Base-by-base conservation (phyloP, 768 basidiomycete genomes). In the Rhizopogon sp. region DNA sequence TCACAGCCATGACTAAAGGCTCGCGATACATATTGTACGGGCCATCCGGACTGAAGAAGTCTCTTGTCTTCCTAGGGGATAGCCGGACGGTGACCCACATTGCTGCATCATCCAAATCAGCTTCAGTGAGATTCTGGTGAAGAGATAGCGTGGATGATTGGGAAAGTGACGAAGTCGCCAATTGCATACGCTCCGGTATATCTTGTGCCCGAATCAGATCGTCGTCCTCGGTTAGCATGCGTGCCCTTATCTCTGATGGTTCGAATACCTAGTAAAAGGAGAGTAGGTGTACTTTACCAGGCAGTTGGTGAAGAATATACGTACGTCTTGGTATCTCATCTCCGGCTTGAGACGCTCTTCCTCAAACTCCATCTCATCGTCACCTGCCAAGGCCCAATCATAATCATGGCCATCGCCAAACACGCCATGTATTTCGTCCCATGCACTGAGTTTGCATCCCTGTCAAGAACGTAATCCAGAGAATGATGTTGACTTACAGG, bases 371-470 rank as follows among this genome's bases (percentile, higher is more conserved):
- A 65, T 68, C 40, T 78, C 79, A 2, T 92, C 90, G 31, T 95
- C 95, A 5, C 86, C 92, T 44, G 76, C 86, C 43, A 99, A 70
- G 11, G 95, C 95, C 88, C 92, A 95, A 62, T 93, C 93, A 67
- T 96, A 99, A 60, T 98, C 95, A 62, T 88, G 86, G 6, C 97
- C 97, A 59, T 95, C 90, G 35, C 97, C 97, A 60, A 99, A 99
- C 1, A 98, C 92, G 56, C 93, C 95, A 58, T 90, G 87, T 28
- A 98, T 89, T 72, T 98, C 97, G 45, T 90, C 88, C 93, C 93
- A 97, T 28, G 93, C 88, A 64, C 93, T 96, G 60, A 2, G 58
- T 58, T 54, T 5, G 43, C n/a, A 35, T 60, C 54, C 60, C 64
- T 56, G 53, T 56, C 33, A 43, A 51, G 50, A 43, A 39, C 28